These are phyloP conservation scores for Ceriops zippeliana DNA, from an alignment of 345 rosid genomes.

Conservation along the genomic window DNA sequence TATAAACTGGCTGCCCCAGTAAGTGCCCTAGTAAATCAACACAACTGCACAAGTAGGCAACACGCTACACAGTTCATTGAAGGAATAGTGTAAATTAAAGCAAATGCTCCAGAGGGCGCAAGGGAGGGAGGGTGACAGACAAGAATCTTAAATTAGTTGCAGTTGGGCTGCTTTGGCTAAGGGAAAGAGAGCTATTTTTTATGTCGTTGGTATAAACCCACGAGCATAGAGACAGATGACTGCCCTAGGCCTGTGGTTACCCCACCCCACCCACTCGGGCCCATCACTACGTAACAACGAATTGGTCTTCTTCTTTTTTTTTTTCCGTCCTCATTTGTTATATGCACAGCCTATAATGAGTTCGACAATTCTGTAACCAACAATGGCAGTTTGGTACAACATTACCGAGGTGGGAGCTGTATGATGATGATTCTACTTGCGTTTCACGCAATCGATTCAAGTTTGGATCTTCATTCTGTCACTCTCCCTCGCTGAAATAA, in stretches of 20 bases:
- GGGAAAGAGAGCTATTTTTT: not conserved
- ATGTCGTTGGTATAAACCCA: not conserved
- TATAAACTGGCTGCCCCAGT: too few relatives aligned
- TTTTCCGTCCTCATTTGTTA: not conserved
- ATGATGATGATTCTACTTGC: too few relatives aligned
- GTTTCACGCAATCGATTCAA: too few relatives aligned
- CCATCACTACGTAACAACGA: not conserved
- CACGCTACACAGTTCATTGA: too few relatives aligned
- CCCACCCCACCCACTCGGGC: not conserved
- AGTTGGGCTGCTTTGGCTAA: not conserved
- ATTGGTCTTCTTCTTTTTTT: not conserved
- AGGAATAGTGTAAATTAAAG: not conserved
- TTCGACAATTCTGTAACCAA: too few relatives aligned
- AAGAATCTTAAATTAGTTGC: constrained; percentile 1
- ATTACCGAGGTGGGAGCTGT: too few relatives aligned
- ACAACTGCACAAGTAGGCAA: too few relatives aligned
- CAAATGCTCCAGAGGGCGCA: not conserved
- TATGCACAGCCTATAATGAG: not conserved
- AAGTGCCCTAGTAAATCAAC: too few relatives aligned
- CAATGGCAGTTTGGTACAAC: too few relatives aligned
- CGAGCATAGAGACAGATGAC: not conserved
- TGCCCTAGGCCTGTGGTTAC: not conserved
- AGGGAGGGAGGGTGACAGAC: not conserved
- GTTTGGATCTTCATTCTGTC: too few relatives aligned
- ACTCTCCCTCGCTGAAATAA: too few relatives aligned